phyloP scores from a whole-genome alignment of 345 rosid species.

The Durio zibethinus region DNA sequence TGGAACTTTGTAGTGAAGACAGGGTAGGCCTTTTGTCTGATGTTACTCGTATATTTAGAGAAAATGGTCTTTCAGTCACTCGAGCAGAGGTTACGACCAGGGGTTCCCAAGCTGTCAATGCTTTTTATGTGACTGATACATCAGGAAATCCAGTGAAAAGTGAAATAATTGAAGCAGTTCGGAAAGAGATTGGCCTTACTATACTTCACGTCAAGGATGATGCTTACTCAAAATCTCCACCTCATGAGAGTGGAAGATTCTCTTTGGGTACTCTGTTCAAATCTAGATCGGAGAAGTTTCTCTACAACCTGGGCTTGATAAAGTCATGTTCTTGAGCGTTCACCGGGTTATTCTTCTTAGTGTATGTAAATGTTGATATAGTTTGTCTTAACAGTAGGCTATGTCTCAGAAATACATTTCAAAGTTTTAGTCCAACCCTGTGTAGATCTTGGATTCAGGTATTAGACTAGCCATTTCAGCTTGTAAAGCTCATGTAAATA shows the following conservation, averaged over 20 bases:
- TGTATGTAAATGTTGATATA: constrained; percentile 22
- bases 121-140: constrained; percentile 75
- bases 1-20: constrained; percentile 78
- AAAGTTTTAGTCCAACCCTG: not conserved
- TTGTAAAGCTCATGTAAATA: constrained; percentile 33
- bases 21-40: constrained; percentile 83
- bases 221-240: constrained; percentile 32
- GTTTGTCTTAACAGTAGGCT: constrained; percentile 12
- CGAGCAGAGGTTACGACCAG: constrained; percentile 88
- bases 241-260: constrained; percentile 46
- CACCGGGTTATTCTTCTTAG: constrained; percentile 3
- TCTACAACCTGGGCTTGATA: constrained; percentile 63
- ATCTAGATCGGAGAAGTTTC: constrained; percentile 69
- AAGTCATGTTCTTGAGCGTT: constrained; percentile 47
- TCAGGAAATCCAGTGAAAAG: constrained; percentile 67
- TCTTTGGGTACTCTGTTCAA: constrained; percentile 66
- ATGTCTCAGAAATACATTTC: not conserved
- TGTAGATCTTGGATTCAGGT: constrained; percentile 1
- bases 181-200: constrained; percentile 65
- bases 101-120: constrained; percentile 74
- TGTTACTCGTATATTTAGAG: constrained; percentile 89
- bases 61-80: constrained; percentile 78
- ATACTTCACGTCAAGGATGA: constrained; percentile 67
- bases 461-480: constrained; percentile 5
- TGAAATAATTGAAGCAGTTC: constrained; percentile 71